These are phyloP conservation scores for Fusarium virguliforme DNA, from an alignment of 2,329 filamentous ascomycete species.

Conservation along the genomic window DNA sequence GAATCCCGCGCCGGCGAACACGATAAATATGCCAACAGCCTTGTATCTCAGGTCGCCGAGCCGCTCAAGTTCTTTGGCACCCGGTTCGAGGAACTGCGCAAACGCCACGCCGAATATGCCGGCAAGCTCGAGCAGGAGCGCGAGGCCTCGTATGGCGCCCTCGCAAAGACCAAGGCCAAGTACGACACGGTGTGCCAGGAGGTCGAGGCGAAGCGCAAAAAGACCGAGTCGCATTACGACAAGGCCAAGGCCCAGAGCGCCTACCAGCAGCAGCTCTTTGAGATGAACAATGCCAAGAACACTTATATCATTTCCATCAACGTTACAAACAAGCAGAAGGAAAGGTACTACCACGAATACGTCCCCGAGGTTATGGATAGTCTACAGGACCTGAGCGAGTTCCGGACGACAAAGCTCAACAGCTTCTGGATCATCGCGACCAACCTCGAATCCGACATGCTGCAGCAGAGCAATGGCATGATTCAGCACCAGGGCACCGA, in stretches of 20 bases:
- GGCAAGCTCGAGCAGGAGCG: conserved; percentile 91
- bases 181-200: conserved; percentile 96
- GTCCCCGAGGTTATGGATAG: conserved; percentile 94
- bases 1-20: conserved; percentile 92
- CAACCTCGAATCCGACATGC: conserved; percentile 83
- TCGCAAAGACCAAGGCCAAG: conserved; percentile 92
- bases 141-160: conserved; percentile 84
- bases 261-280: conserved; percentile 91
- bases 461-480: conserved; percentile 80
- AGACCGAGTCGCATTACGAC: conserved; percentile 94
- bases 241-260: conserved; percentile 92
- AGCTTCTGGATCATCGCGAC: conserved; percentile 87
- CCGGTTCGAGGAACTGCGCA: conserved; percentile 92
- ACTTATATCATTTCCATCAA: conserved; percentile 97
- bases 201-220: conserved; percentile 94
- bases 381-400: conserved; percentile 93
- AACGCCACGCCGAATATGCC: conserved; percentile 91
- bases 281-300: conserved; percentile 99
- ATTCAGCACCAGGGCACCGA: conserved; percentile 83
- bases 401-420: conserved; percentile 87
- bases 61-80: conserved; percentile 82
- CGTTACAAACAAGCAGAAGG: conserved; percentile 97
- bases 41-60: conserved; percentile 86
- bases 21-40: conserved; percentile 84
- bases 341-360: conserved; percentile 97